Conservation (phyloP, 2,329 filamentous ascomycete species). For the Arthrinium phaeospermum region DNA sequence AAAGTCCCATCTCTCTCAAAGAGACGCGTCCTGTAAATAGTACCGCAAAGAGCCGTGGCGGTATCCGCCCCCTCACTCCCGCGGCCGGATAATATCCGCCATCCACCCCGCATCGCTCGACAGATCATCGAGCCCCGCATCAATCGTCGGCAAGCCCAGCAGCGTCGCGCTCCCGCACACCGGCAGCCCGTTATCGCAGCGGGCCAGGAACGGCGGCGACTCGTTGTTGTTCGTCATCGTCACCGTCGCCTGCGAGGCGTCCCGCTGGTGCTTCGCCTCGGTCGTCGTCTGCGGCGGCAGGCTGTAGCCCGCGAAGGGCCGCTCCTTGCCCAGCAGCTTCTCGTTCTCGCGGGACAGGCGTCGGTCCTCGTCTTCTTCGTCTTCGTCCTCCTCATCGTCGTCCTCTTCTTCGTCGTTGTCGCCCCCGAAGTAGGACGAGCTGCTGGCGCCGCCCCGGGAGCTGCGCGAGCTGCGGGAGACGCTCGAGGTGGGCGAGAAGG, state of each 20-base stretch:
- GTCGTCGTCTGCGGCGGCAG: constrained; percentile 45
- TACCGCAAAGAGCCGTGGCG: not conserved
- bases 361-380: not conserved
- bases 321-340: constrained; percentile 31
- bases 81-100: constrained; percentile 48
- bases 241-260: not conserved
- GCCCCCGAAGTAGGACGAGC: constrained; percentile 54
- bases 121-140: constrained; percentile 43
- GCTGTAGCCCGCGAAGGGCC: constrained; percentile 50
- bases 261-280: not conserved
- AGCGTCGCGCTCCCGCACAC: constrained; percentile 31
- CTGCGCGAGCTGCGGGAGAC: constrained; percentile 41
- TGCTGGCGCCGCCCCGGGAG: constrained; percentile 42
- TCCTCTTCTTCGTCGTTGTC: constrained; percentile 50
- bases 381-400: constrained; percentile 23
- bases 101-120: constrained; percentile 58
- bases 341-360: constrained; percentile 26
- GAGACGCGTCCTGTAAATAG: not conserved
- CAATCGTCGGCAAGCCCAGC: constrained; percentile 37
- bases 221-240: constrained; percentile 25
- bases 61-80: not conserved
- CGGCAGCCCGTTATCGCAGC: constrained; percentile 32
- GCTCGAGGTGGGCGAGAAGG: constrained; percentile 39
- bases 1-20: not conserved
- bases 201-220: constrained; percentile 38